Evolutionary conservation across 176 grass and related monocot genomes (phyloP).

Genomic region (Stipa capillata): DNA sequence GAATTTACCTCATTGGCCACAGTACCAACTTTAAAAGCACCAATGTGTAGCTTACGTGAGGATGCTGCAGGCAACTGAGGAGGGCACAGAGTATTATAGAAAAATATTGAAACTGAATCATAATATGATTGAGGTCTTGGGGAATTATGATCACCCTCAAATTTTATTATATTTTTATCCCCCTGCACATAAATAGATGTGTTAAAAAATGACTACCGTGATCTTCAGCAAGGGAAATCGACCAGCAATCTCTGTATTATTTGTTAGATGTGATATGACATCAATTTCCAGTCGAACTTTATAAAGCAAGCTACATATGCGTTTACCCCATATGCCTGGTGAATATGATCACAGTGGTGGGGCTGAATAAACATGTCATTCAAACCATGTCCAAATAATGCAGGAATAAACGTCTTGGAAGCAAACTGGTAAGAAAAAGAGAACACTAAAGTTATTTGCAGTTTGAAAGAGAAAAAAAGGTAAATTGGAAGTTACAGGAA

Average conservation of each 20-base stretch:
- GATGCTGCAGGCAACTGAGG: constrained; percentile 55
- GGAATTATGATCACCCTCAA: constrained; percentile 94
- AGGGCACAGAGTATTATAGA: constrained; percentile 72
- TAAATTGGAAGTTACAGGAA: neutral
- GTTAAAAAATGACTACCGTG: constrained; percentile 11
- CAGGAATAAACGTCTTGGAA: constrained; percentile 81
- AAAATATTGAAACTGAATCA: constrained; percentile 95
- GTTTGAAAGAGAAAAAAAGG: neutral
- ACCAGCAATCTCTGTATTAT: neutral
- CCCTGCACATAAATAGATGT: constrained; percentile 49
- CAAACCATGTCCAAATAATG: constrained; percentile 82
- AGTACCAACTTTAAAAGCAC: constrained; percentile 50
- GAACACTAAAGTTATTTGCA: constrained; percentile 6
- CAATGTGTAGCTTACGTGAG: constrained; percentile 57
- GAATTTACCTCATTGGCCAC: constrained; percentile 64
- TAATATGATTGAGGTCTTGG: constrained; percentile 91
- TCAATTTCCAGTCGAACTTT: constrained; percentile 5
- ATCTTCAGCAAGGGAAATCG: neutral
- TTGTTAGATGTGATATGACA: neutral
- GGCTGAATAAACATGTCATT: constrained; percentile 94
- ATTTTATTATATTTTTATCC: constrained; percentile 85
- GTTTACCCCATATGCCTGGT: constrained; percentile 81
- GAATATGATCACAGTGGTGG: constrained; percentile 81
- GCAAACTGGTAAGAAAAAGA: constrained; percentile 55
- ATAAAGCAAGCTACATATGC: constrained; percentile 5